Conservation (phyloP, 1,284 basidiomycete genomes). For the Phaffia rhodozyma region DNA sequence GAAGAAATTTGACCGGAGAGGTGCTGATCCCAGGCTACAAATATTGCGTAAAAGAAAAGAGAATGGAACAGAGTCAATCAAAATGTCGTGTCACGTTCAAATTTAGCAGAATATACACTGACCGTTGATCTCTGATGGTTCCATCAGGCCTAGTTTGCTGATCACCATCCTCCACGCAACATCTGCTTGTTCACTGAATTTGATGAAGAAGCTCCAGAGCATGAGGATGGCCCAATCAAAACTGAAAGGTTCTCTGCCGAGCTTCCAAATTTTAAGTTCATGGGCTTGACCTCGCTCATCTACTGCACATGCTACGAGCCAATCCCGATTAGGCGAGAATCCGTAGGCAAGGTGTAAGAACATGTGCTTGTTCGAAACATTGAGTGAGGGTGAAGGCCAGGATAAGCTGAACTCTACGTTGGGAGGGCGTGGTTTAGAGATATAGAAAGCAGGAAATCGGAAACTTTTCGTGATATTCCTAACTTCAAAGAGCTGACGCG, state of each 20-base stretch:
- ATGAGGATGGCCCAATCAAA: constrained; percentile 19
- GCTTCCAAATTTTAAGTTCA: constrained; percentile 49
- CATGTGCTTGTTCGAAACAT: constrained; percentile 55
- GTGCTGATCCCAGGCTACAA: constrained; percentile 51
- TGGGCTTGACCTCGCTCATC: constrained; percentile 65
- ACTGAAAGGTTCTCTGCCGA: constrained; percentile 38
- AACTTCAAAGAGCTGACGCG: constrained; percentile 41
- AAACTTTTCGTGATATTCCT: constrained; percentile 38
- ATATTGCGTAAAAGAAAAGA: constrained; percentile 6
- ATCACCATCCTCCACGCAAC: constrained; percentile 68
- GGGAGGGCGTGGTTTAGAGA: constrained; percentile 42
- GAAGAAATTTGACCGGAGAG: constrained; percentile 26
- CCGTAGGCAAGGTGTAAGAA: constrained; percentile 62
- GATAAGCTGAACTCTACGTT: constrained; percentile 40
- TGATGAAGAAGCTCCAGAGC: constrained; percentile 53
- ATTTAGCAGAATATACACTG: constrained; percentile 23
- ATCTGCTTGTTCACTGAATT: constrained; percentile 49
- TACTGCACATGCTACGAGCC: constrained; percentile 58
- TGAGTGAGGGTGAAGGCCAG: constrained; percentile 44
- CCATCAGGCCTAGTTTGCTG: constrained; percentile 51
- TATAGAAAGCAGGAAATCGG: constrained; percentile 51
- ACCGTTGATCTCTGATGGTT: constrained; percentile 53
- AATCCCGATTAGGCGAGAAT: constrained; percentile 50
- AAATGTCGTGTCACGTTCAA: neutral
- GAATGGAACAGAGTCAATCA: constrained; percentile 15